These are phyloP conservation scores for Phytophthora foliorum DNA, from an alignment of 352 stramenopile genomes.

Conservation along the genomic window DNA sequence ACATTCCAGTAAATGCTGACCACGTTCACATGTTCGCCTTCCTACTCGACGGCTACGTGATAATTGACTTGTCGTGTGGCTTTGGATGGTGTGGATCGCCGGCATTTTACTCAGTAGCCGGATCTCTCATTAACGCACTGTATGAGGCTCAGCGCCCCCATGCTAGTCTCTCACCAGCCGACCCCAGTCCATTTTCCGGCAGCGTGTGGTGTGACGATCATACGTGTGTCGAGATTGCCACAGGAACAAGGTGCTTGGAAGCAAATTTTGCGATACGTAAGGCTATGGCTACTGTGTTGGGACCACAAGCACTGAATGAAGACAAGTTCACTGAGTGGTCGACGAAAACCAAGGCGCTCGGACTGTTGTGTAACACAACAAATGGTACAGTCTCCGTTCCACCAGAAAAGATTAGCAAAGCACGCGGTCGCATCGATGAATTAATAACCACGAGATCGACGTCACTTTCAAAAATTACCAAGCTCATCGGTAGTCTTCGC, in stretches of 20 bases:
- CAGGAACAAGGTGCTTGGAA: constrained; percentile 6
- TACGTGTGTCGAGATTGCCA: background rate
- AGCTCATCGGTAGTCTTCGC: constrained; percentile 11
- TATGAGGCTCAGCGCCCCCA: background rate
- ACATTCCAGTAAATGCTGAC: background rate
- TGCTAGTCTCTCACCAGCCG: background rate
- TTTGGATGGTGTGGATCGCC: background rate
- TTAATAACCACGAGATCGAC: background rate
- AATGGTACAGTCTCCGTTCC: constrained; percentile 9
- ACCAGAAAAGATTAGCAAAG: background rate
- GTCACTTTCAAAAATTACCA: background rate
- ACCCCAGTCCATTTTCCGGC: background rate
- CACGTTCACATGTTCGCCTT: constrained; percentile 3
- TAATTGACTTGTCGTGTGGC: background rate
- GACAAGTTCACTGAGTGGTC: constrained; percentile 22
- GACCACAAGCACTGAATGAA: constrained; percentile 2
- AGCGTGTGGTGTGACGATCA: constrained; percentile 8
- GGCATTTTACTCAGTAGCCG: background rate
- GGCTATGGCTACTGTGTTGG: constrained; percentile 2
- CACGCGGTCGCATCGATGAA: background rate
- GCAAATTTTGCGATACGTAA: constrained; percentile 8
- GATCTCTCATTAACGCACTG: background rate
- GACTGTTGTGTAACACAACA: constrained; percentile 8
- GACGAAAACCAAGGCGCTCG: background rate
- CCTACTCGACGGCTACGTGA: background rate